A percentile compares a stretch with the other conserved stretches of the same genome.
phyloP scores from a whole-genome alignment of 2,329 filamentous ascomycete species.

The Nectriaceae sp. region DNA sequence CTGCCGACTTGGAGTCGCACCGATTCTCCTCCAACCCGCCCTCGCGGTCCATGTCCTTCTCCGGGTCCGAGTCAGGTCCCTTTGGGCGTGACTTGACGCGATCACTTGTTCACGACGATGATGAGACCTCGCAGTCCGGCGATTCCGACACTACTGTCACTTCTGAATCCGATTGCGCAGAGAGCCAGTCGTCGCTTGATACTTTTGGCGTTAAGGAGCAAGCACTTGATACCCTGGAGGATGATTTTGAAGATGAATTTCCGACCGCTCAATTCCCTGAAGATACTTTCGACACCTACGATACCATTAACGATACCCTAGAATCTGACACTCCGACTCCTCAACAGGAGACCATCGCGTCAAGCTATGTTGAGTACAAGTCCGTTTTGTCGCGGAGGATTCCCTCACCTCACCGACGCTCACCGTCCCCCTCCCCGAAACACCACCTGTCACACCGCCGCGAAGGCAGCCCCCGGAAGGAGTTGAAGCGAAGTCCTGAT shows the following conservation, averaged over 20 bases:
- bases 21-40: slow-evolving; percentile 41
- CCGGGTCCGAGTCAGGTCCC: slow-evolving; percentile 49
- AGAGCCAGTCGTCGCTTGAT: slow-evolving; percentile 38
- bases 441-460: slow-evolving; percentile 31
- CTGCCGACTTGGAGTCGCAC: slow-evolving; percentile 35
- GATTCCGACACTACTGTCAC: slow-evolving; percentile 46
- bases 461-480: slow-evolving; percentile 21
- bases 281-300: slow-evolving; percentile 38
- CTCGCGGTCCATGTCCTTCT: slow-evolving; percentile 54
- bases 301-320: slow-evolving; percentile 37
- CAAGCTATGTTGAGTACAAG: slow-evolving; percentile 41
- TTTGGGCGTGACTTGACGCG: slow-evolving; percentile 35
- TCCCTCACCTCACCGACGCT: slow-evolving; percentile 35
- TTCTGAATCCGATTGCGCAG: slow-evolving; percentile 48
- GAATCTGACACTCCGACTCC: slow-evolving; percentile 49
- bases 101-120: slow-evolving; percentile 37
- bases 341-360: slow-evolving; percentile 36
- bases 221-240: slow-evolving; percentile 21
- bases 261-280: slow-evolving; percentile 42
- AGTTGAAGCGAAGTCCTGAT: slow-evolving; percentile 48
- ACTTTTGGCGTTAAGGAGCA: slow-evolving; percentile 32
- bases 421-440: slow-evolving; percentile 38
- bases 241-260: slow-evolving; percentile 39
- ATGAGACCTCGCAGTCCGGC: slow-evolving; percentile 48
- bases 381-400: slow-evolving; percentile 33